phyloP scores from a whole-genome alignment of 495 filamentous ascomycete species.

The Penicillium macrosclerotiorum region DNA sequence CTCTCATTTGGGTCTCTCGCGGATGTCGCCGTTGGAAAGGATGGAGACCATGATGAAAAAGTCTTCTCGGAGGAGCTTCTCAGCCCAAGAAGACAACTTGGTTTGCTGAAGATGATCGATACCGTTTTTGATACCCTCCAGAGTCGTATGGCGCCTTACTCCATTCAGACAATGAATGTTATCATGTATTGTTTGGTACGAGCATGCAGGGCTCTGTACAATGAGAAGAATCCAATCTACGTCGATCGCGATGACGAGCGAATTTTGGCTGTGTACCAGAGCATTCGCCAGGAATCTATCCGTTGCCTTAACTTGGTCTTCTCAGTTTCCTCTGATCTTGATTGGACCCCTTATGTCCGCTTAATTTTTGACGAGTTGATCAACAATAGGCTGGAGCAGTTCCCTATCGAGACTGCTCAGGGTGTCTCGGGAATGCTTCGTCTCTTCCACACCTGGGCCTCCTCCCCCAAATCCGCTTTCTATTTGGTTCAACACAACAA shows the following conservation, averaged over 20 bases:
- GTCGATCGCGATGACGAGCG: slow-evolving; percentile 46
- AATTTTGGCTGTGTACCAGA: slow-evolving; percentile 57
- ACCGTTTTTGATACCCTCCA: slow-evolving; percentile 83
- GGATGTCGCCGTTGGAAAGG: slow-evolving; percentile 53
- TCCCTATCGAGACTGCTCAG: slow-evolving; percentile 85
- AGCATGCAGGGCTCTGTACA: slow-evolving; percentile 59
- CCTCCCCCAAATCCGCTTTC: slow-evolving; percentile 58
- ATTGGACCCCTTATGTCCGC: slow-evolving; percentile 69
- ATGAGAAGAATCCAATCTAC: slow-evolving; percentile 30
- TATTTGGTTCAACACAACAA: slow-evolving; percentile 66
- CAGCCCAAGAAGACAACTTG: slow-evolving; percentile 73
- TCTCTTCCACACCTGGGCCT: slow-evolving; percentile 78
- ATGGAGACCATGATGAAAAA: slow-evolving; percentile 46
- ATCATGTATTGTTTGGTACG: slow-evolving; percentile 74
- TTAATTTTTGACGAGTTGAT: slow-evolving; percentile 72
- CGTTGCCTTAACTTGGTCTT: slow-evolving; percentile 80
- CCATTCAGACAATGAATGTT: slow-evolving; percentile 63
- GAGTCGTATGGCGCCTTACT: slow-evolving; percentile 59
- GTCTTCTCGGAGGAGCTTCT: slow-evolving; percentile 53
- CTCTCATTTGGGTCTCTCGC: slow-evolving; percentile 73
- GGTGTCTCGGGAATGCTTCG: slow-evolving; percentile 79
- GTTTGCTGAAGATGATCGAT: slow-evolving; percentile 85
- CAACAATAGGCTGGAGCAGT: slow-evolving; percentile 70
- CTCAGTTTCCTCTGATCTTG: slow-evolving; percentile 58
- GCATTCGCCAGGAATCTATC: slow-evolving; percentile 67